Conservation (phyloP, 768 basidiomycete genomes). For the Lactarius akahatsu region DNA sequence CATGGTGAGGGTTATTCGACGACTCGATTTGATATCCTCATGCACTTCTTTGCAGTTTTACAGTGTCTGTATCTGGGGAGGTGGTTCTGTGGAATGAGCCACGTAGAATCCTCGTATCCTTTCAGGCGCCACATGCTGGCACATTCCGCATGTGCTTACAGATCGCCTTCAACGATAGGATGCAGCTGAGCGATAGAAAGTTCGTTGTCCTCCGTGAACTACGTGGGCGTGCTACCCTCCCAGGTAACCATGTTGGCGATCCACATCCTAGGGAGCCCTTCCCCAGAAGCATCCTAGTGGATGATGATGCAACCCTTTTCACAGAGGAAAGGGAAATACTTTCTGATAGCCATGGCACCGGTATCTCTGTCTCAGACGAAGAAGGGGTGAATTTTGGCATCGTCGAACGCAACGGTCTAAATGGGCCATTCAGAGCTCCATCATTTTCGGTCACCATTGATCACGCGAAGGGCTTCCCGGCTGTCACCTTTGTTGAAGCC, state of each 20-base stretch:
- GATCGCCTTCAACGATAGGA: constrained; percentile 8
- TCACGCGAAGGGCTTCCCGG: constrained; percentile 13
- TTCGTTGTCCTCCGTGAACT: constrained; percentile 13
- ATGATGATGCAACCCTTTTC: neutral
- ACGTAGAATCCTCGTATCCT: constrained; percentile 5
- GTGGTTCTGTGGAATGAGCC: neutral
- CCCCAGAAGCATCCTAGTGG: neutral
- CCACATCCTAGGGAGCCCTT: neutral
- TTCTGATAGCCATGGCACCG: constrained; percentile 51
- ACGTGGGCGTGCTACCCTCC: neutral
- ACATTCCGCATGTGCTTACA: neutral
- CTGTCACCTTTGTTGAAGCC: constrained; percentile 23
- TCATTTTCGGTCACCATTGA: constrained; percentile 25
- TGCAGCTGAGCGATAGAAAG: neutral
- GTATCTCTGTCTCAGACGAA: constrained; percentile 35
- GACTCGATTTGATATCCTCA: neutral
- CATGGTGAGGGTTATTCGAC: constrained; percentile 4
- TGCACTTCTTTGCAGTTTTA: constrained; percentile 1
- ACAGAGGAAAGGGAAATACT: neutral
- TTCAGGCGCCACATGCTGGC: constrained; percentile 9
- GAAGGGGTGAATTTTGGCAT: constrained; percentile 53
- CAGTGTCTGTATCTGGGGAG: neutral
- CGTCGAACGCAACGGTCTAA: constrained; percentile 40
- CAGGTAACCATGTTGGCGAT: neutral
- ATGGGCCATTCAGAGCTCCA: constrained; percentile 23